These are phyloP conservation scores for Hypoxylon sp. DNA, from an alignment of 2,329 filamentous ascomycete genomes.

Conservation along the genomic window DNA sequence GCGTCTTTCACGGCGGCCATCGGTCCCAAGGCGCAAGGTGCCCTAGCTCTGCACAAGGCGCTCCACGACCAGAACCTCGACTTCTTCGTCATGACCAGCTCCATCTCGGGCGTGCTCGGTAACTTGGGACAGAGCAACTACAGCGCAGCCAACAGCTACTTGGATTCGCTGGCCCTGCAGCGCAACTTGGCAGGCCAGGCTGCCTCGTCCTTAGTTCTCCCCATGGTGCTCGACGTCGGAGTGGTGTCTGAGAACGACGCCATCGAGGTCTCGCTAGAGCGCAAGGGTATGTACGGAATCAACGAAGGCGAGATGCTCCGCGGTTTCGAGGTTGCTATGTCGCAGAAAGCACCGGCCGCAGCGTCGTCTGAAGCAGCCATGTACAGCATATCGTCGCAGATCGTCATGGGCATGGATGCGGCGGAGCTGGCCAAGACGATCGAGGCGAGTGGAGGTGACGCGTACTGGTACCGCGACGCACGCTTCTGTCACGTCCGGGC, in stretches of 20 bases:
- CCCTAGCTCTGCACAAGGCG: constrained; percentile 20
- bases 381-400: too few species aligned
- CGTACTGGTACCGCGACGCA: too few species aligned
- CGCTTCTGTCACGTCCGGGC: too few species aligned
- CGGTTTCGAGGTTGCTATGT: constrained; percentile 42
- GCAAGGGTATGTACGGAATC: constrained; percentile 45
- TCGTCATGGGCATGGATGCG: too few species aligned
- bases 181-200: constrained; percentile 12
- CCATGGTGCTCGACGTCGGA: constrained; percentile 36
- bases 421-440: too few species aligned
- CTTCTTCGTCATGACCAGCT: constrained; percentile 41
- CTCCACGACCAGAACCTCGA: constrained; percentile 22
- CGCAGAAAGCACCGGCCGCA: too few species aligned
- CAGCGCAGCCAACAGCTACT: constrained; percentile 34
- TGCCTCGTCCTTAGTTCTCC: constrained; percentile 27
- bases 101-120: constrained; percentile 34
- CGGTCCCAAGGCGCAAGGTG: constrained; percentile 30
- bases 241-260: constrained; percentile 35
- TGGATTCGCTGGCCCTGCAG: constrained; percentile 34
- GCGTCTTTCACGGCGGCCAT: constrained; percentile 9
- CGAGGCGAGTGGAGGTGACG: too few species aligned
- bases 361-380: too few species aligned
- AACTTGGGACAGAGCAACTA: constrained; percentile 37
- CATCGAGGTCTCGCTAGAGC: constrained; percentile 37
- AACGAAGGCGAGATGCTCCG: constrained; percentile 41